Percentiles rank a stretch among this genome's conserved stretches.
Evolutionary conservation across 2,329 filamentous ascomycete genomes (phyloP).

Genomic region (Fusarium ramigenum): DNA sequence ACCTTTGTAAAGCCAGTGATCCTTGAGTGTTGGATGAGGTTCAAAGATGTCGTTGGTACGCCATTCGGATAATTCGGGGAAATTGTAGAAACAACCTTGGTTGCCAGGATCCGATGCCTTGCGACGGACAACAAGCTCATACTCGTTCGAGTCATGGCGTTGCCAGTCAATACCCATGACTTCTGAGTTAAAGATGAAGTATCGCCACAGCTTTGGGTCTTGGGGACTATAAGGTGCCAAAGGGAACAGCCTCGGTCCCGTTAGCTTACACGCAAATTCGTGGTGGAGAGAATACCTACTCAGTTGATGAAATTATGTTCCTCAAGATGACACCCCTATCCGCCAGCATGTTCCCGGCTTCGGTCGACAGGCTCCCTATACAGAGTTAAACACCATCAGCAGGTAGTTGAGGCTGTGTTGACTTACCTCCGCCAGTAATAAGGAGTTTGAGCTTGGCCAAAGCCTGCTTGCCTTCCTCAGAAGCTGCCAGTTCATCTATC

Average conservation of each 20-base stretch:
- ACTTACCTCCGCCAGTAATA: neutral
- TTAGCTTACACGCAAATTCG: too few relatives aligned
- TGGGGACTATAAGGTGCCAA: neutral
- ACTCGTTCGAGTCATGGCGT: neutral
- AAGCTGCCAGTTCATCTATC: neutral
- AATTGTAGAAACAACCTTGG: neutral
- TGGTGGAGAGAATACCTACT: neutral
- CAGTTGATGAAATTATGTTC: neutral
- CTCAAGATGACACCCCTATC: neutral
- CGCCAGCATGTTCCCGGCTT: neutral
- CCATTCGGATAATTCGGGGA: constrained; percentile 6
- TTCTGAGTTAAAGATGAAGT: neutral
- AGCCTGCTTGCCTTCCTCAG: neutral
- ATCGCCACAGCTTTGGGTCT: neutral
- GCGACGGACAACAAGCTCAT: neutral
- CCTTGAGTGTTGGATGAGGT: neutral
- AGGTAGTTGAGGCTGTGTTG: fast-evolving
- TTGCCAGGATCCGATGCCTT: neutral
- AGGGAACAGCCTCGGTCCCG: neutral
- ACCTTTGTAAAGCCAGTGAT: constrained; percentile 1
- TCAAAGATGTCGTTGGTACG: neutral
- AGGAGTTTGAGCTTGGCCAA: neutral
- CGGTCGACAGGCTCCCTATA: neutral
- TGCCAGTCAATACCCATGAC: neutral
- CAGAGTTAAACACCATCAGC: neutral